Evolutionary conservation across 2,329 filamentous ascomycete species (phyloP).

Genomic region (Calonectria fujianensis): DNA sequence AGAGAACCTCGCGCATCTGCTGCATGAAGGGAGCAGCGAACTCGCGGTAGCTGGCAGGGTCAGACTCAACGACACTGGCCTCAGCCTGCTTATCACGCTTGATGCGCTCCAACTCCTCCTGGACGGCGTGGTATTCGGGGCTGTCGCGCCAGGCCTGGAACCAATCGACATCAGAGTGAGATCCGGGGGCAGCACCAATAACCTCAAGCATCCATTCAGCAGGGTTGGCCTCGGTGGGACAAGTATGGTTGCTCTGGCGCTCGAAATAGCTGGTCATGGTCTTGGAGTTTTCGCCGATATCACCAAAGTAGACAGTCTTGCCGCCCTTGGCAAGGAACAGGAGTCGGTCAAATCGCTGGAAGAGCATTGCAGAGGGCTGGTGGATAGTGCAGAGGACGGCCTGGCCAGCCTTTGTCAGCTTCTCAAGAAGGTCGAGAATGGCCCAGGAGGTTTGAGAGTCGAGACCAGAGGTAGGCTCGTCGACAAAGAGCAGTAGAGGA

Average conservation of each 20-base stretch:
- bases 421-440: constrained; percentile 90
- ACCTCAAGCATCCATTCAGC: constrained; percentile 86
- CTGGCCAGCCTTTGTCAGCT: constrained; percentile 90
- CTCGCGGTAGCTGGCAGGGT: constrained; percentile 76
- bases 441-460: constrained; percentile 96
- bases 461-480: constrained; percentile 95
- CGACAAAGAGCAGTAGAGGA: constrained; percentile 90
- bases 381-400: constrained; percentile 98
- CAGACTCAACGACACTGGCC: constrained; percentile 56
- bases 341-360: constrained; percentile 91
- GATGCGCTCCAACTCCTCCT: constrained; percentile 74
- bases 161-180: constrained; percentile 79
- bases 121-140: constrained; percentile 73
- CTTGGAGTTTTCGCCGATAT: constrained; percentile 82
- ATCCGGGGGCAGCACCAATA: constrained; percentile 79
- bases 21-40: constrained; percentile 85
- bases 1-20: constrained; percentile 81
- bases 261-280: constrained; percentile 85
- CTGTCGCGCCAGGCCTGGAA: constrained; percentile 76
- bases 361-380: constrained; percentile 96
- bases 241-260: constrained; percentile 79
- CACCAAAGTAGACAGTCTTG: constrained; percentile 87
- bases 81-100: constrained; percentile 67
- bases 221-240: constrained; percentile 82
- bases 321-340: constrained; percentile 86